phyloP scores from a whole-genome alignment of 1,284 basidiomycete species.

The Mycena citricolor region DNA sequence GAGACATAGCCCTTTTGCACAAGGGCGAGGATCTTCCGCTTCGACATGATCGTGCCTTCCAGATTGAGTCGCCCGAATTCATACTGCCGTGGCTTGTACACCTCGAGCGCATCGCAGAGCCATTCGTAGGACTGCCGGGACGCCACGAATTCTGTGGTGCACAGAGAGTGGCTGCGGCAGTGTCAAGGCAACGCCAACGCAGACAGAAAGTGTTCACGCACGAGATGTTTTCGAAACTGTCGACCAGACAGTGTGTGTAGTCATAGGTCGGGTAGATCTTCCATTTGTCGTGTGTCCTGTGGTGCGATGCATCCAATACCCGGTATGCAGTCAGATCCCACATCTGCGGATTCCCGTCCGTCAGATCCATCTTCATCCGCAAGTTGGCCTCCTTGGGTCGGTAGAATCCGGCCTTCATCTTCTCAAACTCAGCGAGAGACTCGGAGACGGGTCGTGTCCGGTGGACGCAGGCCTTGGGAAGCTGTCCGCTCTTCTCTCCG shows the following conservation, averaged over 20 bases:
- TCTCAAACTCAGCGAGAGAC: constrained; percentile 86
- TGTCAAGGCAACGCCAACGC: not conserved
- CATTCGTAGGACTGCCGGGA: constrained; percentile 98
- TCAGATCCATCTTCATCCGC: constrained; percentile 97
- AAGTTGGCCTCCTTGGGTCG: constrained; percentile 88
- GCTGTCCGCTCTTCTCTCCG: constrained; percentile 79
- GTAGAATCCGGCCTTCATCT: constrained; percentile 92
- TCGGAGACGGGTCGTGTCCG: constrained; percentile 83
- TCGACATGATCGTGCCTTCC: constrained; percentile 96
- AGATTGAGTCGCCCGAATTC: constrained; percentile 95
- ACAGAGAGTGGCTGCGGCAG: constrained; percentile 84
- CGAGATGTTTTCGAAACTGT: constrained; percentile 99
- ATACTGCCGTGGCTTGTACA: constrained; percentile 98
- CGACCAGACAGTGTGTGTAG: constrained; percentile 97
- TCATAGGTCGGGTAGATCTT: constrained; percentile 97
- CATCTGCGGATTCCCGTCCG: constrained; percentile 97
- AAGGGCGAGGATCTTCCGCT: constrained; percentile 91
- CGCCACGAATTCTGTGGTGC: constrained; percentile 96
- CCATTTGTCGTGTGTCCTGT: constrained; percentile 93
- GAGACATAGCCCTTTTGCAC: constrained; percentile 84
- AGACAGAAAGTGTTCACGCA: constrained; percentile 43
- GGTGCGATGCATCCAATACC: constrained; percentile 88
- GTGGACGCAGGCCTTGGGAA: constrained; percentile 83
- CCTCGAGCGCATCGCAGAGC: constrained; percentile 94
- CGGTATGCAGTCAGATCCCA: constrained; percentile 99